Base-by-base conservation (phyloP, 139 green algal genomes). In the Axilococcus clingmanii region DNA sequence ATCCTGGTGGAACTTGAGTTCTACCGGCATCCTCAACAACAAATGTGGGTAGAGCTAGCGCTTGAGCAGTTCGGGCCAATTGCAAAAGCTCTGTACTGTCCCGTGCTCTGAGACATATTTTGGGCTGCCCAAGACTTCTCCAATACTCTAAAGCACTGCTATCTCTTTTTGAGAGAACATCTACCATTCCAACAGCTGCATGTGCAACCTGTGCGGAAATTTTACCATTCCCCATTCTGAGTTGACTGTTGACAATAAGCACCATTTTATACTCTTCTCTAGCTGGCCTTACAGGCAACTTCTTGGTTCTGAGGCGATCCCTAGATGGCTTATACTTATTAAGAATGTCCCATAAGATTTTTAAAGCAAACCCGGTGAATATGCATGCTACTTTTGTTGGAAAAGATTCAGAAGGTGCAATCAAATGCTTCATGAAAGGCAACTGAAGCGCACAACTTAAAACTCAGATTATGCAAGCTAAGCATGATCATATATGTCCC, bases 151-250 rank as follows among this genome's bases (percentile, higher is more conserved):
- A 12, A 9, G 40, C 40, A n/a, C n/a, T n/a, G 32, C 78, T 59
- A 3, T 50, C 2, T 20, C 35, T 44, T 24, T 34, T 30, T 15
- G 46, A 41, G 40, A 78, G 66, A 42, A 68, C 28, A 42, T 81
- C 63, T 14, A 88, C 44, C 22, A 81, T 72, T 2, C 79, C 85
- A 12, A 88, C 71, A 4, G 85, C 81, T 3, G 81, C 85, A 49
- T 94, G 85, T 11, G 74, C 71, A 55, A 81, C 91, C 51, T 94
- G 85, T 24, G 85, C 85, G 17, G 75, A 77, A 40, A 88, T 80
- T 52, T 89, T 89, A 33, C 80, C 80, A 40, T 81, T 85, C 36
- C 76, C 74, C 80, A 89, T 89, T 19, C 75, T 77, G 12, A 89
- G 52, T 0, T 45, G 33, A n/a, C 67, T 63, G 48, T 89, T 89